A percentile compares a stretch with the other conserved stretches of the same genome.
Conservation (phyloP, 202 grass and related monocot genomes). For the Musa balbisiana region DNA sequence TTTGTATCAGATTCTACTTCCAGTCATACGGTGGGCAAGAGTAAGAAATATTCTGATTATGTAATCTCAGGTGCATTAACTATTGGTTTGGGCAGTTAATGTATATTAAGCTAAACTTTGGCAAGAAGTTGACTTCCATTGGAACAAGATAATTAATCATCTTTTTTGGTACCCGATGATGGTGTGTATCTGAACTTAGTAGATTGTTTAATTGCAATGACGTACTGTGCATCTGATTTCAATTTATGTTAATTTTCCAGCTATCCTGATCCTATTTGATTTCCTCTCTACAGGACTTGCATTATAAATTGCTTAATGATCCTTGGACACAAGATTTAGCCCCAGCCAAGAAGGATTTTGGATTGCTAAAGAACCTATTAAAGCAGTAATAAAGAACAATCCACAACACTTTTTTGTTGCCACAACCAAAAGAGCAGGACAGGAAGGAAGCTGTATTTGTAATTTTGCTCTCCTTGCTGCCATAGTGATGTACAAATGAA, state of each 20-base stretch:
- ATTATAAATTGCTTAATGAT: conserved; percentile 93
- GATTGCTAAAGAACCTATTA: conserved; percentile 40
- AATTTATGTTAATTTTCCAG: conserved; percentile 5
- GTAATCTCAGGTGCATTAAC: too few species aligned
- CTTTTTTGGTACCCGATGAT: neutral
- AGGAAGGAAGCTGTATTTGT: too few species aligned
- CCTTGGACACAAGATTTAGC: conserved; percentile 55
- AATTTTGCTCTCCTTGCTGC: too few species aligned
- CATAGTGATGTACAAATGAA: too few species aligned
- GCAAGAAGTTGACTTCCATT: too few species aligned
- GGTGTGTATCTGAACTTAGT: neutral
- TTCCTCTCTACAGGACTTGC: conserved; percentile 35
- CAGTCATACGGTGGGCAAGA: too few species aligned
- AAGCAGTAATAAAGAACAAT: neutral
- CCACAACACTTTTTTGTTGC: too few species aligned
- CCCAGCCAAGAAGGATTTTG: conserved; percentile 32
- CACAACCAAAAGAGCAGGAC: too few species aligned
- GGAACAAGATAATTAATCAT: neutral
- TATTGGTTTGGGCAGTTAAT: too few species aligned
- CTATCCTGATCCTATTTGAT: conserved; percentile 15
- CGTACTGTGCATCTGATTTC: neutral
- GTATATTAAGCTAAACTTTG: too few species aligned
- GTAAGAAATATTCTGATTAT: too few species aligned
- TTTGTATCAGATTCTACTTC: too few species aligned
- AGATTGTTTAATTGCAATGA: neutral